A percentile compares a stretch with the other conserved stretches of the same genome.
Evolutionary conservation across 306 rosid species (phyloP).

Genomic region (Dalbergia cultrata): DNA sequence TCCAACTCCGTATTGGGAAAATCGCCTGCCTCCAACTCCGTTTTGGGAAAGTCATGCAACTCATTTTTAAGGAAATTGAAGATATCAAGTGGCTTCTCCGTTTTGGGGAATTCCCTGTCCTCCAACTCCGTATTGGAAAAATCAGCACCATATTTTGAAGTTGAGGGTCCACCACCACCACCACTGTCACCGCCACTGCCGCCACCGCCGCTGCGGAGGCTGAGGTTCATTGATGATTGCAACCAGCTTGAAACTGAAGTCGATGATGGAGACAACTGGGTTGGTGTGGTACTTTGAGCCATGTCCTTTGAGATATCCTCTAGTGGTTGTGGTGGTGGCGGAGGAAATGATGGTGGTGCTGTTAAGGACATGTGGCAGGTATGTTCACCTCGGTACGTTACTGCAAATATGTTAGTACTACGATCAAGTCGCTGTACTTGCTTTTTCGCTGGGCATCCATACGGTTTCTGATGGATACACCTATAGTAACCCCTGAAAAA

Average conservation of each 20-base stretch:
- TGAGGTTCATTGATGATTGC: constrained; percentile 43
- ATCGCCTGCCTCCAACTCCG: too few species aligned
- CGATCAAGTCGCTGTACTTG: constrained; percentile 74
- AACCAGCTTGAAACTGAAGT: constrained; percentile 32
- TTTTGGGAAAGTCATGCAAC: too few species aligned
- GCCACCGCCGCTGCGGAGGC: neutral
- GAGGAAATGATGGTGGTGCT: constrained; percentile 67
- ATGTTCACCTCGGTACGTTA: constrained; percentile 68
- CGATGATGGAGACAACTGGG: constrained; percentile 25
- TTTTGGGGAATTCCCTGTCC: too few species aligned
- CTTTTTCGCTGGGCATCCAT: constrained; percentile 74
- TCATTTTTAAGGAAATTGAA: too few species aligned
- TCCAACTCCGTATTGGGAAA: too few species aligned
- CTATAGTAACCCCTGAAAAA: constrained; percentile 74
- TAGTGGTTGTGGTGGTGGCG: constrained; percentile 41
- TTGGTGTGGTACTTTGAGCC: constrained; percentile 11
- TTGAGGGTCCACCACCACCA: constrained; percentile 46
- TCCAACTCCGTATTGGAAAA: neutral
- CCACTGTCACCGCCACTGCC: neutral
- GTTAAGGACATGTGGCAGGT: constrained; percentile 78
- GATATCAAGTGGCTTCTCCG: too few species aligned
- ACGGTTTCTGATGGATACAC: constrained; percentile 86
- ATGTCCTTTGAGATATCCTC: neutral
- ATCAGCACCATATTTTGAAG: constrained; percentile 36
- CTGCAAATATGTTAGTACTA: constrained; percentile 63